A percentile compares a stretch with the other conserved stretches of the same genome.
These are phyloP conservation scores for Blastobotrys indianensis DNA, from an alignment of 1,139 yeast genomes.

Conservation along the genomic window DNA sequence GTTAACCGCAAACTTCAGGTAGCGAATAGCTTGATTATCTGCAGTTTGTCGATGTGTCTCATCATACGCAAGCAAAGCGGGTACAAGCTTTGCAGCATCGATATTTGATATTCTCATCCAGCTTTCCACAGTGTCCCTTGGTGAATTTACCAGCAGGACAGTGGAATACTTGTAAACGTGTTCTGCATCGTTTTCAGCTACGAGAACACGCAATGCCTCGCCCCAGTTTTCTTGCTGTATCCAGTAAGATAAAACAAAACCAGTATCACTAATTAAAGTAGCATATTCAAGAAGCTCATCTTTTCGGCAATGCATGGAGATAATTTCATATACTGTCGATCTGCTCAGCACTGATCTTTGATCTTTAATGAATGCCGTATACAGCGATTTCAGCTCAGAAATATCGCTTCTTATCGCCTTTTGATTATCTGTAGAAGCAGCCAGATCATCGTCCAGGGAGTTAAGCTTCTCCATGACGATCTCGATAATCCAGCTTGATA, in stretches of 20 bases:
- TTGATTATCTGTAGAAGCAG: constrained; percentile 14
- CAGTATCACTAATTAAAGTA: constrained; percentile 59
- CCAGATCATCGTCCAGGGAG: constrained; percentile 40
- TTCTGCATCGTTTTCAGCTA: constrained; percentile 44
- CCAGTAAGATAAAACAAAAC: constrained; percentile 64
- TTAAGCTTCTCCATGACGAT: constrained; percentile 49
- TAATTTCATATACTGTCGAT: constrained; percentile 65
- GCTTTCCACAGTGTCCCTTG: constrained; percentile 64
- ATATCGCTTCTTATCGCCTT: constrained; percentile 12
- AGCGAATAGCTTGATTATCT: constrained; percentile 59
- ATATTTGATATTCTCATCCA: constrained; percentile 61
- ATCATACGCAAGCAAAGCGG: constrained; percentile 68
- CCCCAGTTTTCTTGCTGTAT: constrained; percentile 67
- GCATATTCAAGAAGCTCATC: constrained; percentile 65
- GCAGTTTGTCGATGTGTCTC: constrained; percentile 35
- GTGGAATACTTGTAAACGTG: constrained; percentile 63
- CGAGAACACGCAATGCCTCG: constrained; percentile 58
- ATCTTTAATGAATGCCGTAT: constrained; percentile 43
- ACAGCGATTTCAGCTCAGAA: constrained; percentile 20
- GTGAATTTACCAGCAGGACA: constrained; percentile 59
- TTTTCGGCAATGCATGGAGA: constrained; percentile 58
- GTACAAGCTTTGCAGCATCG: constrained; percentile 59
- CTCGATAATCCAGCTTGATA: constrained; percentile 85
- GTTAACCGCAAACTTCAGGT: constrained; percentile 54
- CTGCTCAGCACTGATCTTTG: constrained; percentile 52